These are phyloP conservation scores for Amborella trichopoda DNA, from an alignment of 164 flowering plant genomes.

Conservation along the genomic window DNA sequence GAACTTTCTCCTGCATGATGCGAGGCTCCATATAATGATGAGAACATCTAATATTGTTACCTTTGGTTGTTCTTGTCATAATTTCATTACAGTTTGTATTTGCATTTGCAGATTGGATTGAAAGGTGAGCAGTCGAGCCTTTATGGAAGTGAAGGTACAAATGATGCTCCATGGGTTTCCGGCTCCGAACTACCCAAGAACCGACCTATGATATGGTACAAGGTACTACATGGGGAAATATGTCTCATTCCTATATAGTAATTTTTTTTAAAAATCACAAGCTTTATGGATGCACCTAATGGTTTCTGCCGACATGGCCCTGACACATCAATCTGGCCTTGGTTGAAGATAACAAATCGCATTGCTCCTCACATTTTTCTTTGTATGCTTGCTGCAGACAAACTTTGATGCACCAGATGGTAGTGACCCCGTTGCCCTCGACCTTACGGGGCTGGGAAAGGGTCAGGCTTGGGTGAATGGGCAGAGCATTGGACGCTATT, in stretches of 20 bases:
- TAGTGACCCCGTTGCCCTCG: conserved; percentile 55
- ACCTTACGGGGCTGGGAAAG: conserved; percentile 83
- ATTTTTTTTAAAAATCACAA: too few species aligned
- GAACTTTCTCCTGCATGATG: too few species aligned
- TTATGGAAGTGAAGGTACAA: conserved; percentile 24
- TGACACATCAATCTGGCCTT: too few species aligned
- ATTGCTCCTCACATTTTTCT: too few species aligned
- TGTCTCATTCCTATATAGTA: too few species aligned
- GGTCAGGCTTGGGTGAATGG: conserved; percentile 99
- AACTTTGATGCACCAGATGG: conserved; percentile 78
- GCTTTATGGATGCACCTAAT: too few species aligned
- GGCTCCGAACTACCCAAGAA: conserved; percentile 48
- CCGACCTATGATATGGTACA: conserved; percentile 84
- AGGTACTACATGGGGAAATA: conserved; percentile 48
- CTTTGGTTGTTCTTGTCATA: too few species aligned
- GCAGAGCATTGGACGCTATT: conserved; percentile 92
- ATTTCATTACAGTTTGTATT: not conserved
- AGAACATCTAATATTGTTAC: too few species aligned
- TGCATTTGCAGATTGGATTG: conserved; percentile 56
- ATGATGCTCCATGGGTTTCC: conserved; percentile 59
- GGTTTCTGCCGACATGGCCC: too few species aligned
- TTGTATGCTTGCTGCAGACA: conserved; percentile 44
- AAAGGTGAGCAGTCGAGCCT: conserved; percentile 77
- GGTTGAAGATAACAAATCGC: too few species aligned
- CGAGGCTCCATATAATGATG: too few species aligned